A percentile compares a stretch with the other conserved stretches of the same genome.
These are phyloP conservation scores for Biscogniauxia mediterranea DNA, from an alignment of 2,329 filamentous ascomycete species.

Conservation along the genomic window DNA sequence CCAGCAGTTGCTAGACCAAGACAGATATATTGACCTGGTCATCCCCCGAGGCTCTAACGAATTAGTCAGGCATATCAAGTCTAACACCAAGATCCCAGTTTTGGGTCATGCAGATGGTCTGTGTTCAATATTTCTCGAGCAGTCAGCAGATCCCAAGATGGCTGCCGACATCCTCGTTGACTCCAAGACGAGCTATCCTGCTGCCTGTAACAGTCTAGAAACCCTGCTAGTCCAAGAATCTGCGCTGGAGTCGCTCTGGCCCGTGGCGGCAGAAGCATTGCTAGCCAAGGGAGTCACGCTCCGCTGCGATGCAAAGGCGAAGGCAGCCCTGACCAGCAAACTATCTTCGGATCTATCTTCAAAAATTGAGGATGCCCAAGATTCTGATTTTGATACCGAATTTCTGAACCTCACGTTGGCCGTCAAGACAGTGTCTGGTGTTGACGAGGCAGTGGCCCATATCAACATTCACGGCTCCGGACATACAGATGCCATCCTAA, in stretches of 20 bases:
- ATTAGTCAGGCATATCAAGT: slow-evolving; percentile 85
- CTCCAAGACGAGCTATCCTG: slow-evolving; percentile 91
- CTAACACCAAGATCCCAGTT: slow-evolving; percentile 88
- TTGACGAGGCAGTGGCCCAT: slow-evolving; percentile 75
- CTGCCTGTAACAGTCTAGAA: slow-evolving; percentile 93
- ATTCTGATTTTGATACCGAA: slow-evolving; percentile 81
- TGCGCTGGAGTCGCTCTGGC: slow-evolving; percentile 66
- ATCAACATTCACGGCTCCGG: slow-evolving; percentile 92
- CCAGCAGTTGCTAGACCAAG: slow-evolving; percentile 79
- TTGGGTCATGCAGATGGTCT: slow-evolving; percentile 94
- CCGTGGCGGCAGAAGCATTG: slow-evolving; percentile 70
- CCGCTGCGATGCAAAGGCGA: slow-evolving; percentile 72
- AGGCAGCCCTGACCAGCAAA: slow-evolving; percentile 57
- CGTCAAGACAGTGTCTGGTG: slow-evolving; percentile 70
- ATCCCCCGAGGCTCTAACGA: slow-evolving; percentile 92
- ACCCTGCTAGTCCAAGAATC: slow-evolving; percentile 80
- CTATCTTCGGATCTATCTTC: slow-evolving; percentile 36
- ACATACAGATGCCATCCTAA: slow-evolving; percentile 92
- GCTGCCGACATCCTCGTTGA: slow-evolving; percentile 79
- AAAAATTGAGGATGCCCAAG: slow-evolving; percentile 62
- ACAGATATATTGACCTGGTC: slow-evolving; percentile 88
- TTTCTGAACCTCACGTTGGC: slow-evolving; percentile 83
- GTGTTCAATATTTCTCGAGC: slow-evolving; percentile 82
- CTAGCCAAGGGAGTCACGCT: slow-evolving; percentile 75
- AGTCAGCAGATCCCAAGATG: slow-evolving; percentile 69